A percentile compares a stretch with the other conserved stretches of the same genome.
These are phyloP conservation scores for Musa acuminata DNA, from an alignment of 176 grass and related monocot genomes.

Conservation along the genomic window DNA sequence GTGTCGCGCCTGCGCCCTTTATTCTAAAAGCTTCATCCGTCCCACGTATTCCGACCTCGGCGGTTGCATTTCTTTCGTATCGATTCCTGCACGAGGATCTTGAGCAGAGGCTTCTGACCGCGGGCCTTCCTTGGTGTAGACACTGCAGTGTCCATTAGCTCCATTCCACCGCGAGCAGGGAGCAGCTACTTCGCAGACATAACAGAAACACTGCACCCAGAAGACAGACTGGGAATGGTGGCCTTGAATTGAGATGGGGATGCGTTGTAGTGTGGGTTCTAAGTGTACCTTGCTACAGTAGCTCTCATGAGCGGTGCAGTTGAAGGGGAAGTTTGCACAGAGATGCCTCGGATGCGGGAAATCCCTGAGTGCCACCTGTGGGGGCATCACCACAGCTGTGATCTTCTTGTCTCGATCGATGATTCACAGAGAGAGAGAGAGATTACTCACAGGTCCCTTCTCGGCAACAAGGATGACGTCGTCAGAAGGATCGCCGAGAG, in stretches of 20 bases:
- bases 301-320: constrained; percentile 28
- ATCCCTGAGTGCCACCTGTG: constrained; percentile 56
- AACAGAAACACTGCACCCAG: constrained; percentile 31
- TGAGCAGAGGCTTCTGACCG: neutral
- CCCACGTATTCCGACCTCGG: too few species aligned
- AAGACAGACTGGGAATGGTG: neutral
- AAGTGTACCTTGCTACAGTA: constrained; percentile 33
- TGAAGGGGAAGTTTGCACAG: constrained; percentile 52
- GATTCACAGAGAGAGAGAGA: neutral
- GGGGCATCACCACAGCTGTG: neutral
- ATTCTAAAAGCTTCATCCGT: too few species aligned
- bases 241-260: neutral
- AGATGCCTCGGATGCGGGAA: constrained; percentile 54
- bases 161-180: constrained; percentile 31
- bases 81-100: too few species aligned
- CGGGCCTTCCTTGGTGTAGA: constrained; percentile 7
- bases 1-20: too few species aligned
- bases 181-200: constrained; percentile 20
- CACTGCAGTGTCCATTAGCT: constrained; percentile 19
- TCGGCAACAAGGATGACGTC: constrained; percentile 38
- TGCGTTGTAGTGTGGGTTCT: neutral
- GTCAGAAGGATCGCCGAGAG: constrained; percentile 15
- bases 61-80: too few species aligned
- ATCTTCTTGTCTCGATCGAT: neutral
- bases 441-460: constrained; percentile 33